A percentile compares a stretch with the other conserved stretches of the same genome.
phyloP scores from a whole-genome alignment of 768 basidiomycete species.

The Russula compacta region DNA sequence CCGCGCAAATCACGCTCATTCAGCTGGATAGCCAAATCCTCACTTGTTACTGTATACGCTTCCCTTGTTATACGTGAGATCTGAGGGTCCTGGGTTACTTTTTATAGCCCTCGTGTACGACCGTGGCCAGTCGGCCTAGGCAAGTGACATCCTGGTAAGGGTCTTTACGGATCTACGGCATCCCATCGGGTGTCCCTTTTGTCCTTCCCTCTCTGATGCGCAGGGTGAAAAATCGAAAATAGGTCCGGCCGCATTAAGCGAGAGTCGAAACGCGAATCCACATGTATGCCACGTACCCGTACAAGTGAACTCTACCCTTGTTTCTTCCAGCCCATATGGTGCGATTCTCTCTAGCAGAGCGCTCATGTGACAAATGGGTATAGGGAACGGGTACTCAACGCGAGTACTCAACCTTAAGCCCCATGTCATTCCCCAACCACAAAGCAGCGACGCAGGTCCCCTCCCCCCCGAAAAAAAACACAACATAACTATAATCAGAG shows the following conservation, averaged over 20 bases:
- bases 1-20: not conserved
- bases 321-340: not conserved
- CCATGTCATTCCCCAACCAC: not conserved
- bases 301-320: not conserved
- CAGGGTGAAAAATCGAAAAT: not conserved
- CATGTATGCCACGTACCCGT: not conserved
- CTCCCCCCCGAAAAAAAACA: not conserved
- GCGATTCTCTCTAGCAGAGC: not conserved
- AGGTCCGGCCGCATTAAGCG: not conserved
- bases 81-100: not conserved
- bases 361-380: constrained; percentile 3
- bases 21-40: not conserved
- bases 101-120: not conserved
- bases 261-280: not conserved
- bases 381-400: too few relatives aligned
- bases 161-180: not conserved
- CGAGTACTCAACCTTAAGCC: not conserved
- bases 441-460: not conserved
- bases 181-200: not conserved
- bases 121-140: not conserved
- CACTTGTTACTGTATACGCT: too few relatives aligned
- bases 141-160: not conserved
- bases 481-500: too few relatives aligned
- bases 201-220: not conserved
- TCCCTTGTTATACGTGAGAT: not conserved